Percentiles rank a stretch among this genome's conserved stretches.
Evolutionary conservation across 495 filamentous ascomycete genomes (phyloP).

Genomic region (Xylaria curta): DNA sequence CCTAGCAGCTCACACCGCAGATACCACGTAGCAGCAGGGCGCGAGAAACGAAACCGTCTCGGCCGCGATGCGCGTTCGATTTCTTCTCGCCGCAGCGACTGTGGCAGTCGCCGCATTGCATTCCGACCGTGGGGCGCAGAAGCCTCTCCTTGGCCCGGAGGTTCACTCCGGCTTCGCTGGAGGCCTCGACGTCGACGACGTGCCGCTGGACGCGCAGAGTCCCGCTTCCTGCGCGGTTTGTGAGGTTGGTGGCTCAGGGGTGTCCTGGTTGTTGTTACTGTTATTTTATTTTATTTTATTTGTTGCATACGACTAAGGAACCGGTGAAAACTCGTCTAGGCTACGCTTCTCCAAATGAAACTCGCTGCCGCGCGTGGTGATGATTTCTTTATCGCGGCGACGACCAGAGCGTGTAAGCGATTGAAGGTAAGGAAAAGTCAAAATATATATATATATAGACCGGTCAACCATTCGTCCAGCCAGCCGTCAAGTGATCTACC

Average conservation of each 20-base stretch:
- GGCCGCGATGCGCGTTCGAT: slow-evolving; percentile 11
- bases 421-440: slow-evolving; percentile 42
- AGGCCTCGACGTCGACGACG: slow-evolving; percentile 34
- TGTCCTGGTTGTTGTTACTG: background rate
- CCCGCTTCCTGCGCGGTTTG: slow-evolving; percentile 54
- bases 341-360: slow-evolving; percentile 54
- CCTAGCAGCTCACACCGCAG: no score
- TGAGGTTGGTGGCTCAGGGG: slow-evolving; percentile 43
- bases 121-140: slow-evolving; percentile 3
- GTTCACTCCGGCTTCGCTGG: slow-evolving; percentile 10
- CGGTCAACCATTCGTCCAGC: background rate
- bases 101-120: background rate
- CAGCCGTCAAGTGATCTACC: background rate
- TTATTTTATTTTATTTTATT: no score
- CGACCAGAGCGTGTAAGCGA: slow-evolving; percentile 55
- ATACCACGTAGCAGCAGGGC: slow-evolving; percentile 1
- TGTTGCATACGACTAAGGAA: background rate
- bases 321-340: slow-evolving; percentile 35
- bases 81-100: slow-evolving; percentile 11
- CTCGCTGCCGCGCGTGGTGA: slow-evolving; percentile 52
- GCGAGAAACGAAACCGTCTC: background rate
- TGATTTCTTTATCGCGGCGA: slow-evolving; percentile 45
- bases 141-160: background rate
- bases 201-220: slow-evolving; percentile 49
- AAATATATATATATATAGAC: no score